Evolutionary conservation across 2,329 filamentous ascomycete genomes (phyloP).

Genomic region (Penicillium occitanis): DNA sequence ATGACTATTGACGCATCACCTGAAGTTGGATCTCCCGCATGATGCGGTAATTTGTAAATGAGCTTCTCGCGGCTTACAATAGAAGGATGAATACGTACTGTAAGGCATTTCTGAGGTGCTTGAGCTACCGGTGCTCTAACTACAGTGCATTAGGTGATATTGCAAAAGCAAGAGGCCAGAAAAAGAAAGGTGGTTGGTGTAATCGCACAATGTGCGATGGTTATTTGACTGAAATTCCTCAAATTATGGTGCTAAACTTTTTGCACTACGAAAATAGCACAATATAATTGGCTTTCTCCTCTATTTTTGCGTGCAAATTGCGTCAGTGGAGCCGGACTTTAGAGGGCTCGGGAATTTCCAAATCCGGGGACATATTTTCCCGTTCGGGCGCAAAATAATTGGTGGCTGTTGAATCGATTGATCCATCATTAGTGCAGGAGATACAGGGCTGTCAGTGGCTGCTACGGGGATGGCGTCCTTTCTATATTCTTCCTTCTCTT

Average conservation of each 20-base stretch:
- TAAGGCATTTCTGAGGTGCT: background rate
- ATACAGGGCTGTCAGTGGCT: background rate
- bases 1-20: background rate
- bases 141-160: background rate
- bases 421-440: background rate
- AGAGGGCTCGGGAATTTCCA: conserved; percentile 13
- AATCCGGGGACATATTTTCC: background rate
- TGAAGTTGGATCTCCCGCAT: background rate
- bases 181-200: background rate
- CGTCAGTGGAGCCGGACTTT: conserved; percentile 1
- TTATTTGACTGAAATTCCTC: background rate
- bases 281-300: background rate
- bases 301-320: background rate
- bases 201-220: background rate
- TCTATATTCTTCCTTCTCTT: background rate
- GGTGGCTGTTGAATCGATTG: background rate
- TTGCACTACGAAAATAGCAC: background rate
- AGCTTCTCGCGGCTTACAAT: background rate
- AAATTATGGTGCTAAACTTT: background rate
- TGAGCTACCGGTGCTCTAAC: background rate
- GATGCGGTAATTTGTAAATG: background rate
- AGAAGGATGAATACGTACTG: background rate
- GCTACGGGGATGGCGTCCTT: background rate
- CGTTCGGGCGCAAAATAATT: background rate
- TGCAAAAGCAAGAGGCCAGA: background rate